Percentiles rank a stretch among this genome's conserved stretches.
phyloP scores from a whole-genome alignment of 768 basidiomycete genomes.

The Pilatotrama ljubarskyi region DNA sequence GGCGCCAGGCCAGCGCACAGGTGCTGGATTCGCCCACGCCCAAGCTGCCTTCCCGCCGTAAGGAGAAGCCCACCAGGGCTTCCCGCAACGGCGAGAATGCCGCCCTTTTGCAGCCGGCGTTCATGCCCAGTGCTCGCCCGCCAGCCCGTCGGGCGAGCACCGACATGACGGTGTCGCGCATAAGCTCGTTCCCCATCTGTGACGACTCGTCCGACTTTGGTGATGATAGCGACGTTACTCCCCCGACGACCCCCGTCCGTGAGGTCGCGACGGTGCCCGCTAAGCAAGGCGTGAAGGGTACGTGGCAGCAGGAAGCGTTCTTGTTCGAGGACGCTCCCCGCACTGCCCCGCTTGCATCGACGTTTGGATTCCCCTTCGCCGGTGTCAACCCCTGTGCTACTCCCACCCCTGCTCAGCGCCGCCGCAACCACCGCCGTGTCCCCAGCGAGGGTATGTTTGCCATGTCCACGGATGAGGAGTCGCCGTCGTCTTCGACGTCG shows the following conservation, averaged over 20 bases:
- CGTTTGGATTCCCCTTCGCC: slow-evolving; percentile 43
- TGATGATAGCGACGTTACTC: slow-evolving; percentile 41
- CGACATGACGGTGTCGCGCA: slow-evolving; percentile 22
- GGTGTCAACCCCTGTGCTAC: slow-evolving; percentile 30
- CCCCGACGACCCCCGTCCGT: slow-evolving; percentile 58
- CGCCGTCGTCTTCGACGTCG: slow-evolving; percentile 41
- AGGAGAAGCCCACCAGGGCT: slow-evolving; percentile 15
- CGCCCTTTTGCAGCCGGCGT: slow-evolving; percentile 56
- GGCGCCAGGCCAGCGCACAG: slow-evolving; percentile 45
- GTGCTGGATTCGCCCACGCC: slow-evolving; percentile 39
- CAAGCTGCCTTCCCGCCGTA: slow-evolving; percentile 42
- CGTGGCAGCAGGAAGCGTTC: slow-evolving; percentile 32
- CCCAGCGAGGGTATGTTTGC: slow-evolving; percentile 77
- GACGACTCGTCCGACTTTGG: slow-evolving; percentile 61
- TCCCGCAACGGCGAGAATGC: slow-evolving; percentile 16
- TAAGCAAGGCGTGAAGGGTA: slow-evolving; percentile 9
- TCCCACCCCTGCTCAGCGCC: slow-evolving; percentile 41
- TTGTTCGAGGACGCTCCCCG: slow-evolving; percentile 42
- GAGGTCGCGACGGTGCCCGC: slow-evolving; percentile 30
- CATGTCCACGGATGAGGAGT: slow-evolving; percentile 75
- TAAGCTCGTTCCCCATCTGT: slow-evolving; percentile 62
- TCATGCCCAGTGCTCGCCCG: slow-evolving; percentile 35
- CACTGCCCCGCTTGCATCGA: slow-evolving; percentile 50
- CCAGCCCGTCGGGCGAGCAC: slow-evolving; percentile 36
- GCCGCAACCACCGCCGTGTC: slow-evolving; percentile 51